Conservation (phyloP, 371 early-diverging fungal species). For the Actinomortierella wolfii region DNA sequence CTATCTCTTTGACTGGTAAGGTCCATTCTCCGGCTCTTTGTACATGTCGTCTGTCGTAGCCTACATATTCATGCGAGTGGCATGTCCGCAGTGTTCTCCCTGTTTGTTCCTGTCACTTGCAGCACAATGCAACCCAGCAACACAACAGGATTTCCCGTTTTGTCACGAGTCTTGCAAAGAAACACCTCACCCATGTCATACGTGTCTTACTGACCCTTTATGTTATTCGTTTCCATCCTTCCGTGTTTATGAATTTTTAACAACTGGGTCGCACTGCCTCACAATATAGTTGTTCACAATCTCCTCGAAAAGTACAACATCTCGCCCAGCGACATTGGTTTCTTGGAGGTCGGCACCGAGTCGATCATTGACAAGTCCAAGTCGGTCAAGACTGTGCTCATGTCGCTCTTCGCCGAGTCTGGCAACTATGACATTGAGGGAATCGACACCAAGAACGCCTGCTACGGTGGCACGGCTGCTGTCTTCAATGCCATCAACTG, state of each 20-base stretch:
- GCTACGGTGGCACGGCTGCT: slow-evolving; percentile 98
- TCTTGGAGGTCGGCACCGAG: slow-evolving; percentile 98
- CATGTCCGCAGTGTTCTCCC: neutral
- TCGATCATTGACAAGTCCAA: slow-evolving; percentile 98
- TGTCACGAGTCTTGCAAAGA: too few relatives aligned
- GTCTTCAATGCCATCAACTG: slow-evolving; percentile 97
- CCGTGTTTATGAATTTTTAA: neutral
- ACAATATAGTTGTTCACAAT: slow-evolving; percentile 78
- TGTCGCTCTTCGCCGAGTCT: slow-evolving; percentile 90
- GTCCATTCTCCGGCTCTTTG: neutral
- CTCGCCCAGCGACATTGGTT: slow-evolving; percentile 84
- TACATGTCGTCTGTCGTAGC: neutral
- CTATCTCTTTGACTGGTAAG: slow-evolving; percentile 88
- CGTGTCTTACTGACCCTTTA: slow-evolving; percentile 5
- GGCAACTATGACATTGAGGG: slow-evolving; percentile 96
- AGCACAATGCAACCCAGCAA: neutral
- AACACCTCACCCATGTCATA: too few relatives aligned
- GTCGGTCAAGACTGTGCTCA: slow-evolving; percentile 94
- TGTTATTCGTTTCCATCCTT: slow-evolving; percentile 7
- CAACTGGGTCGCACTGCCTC: neutral
- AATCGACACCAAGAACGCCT: slow-evolving; percentile 97
- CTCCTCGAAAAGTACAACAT: slow-evolving; percentile 93
- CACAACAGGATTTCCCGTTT: too few relatives aligned
- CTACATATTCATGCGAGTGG: neutral
- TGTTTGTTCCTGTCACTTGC: neutral